Evolutionary conservation across 2,329 filamentous ascomycete genomes (phyloP), one percentile per base, ranked within the genome.

Genomic region (Botrytis paeoniae): DNA sequence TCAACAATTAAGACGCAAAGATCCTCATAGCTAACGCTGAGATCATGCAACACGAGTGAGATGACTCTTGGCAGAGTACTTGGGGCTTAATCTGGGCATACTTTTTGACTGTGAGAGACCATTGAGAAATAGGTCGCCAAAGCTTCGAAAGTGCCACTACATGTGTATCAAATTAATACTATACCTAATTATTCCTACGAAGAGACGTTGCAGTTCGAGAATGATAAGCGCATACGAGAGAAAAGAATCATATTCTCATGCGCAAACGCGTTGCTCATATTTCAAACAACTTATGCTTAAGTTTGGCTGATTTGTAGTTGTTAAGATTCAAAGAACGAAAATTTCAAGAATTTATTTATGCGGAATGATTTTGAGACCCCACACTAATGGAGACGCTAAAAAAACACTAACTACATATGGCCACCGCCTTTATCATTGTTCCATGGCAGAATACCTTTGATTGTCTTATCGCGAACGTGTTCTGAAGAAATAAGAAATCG

Each of bases 41-140:
- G 88, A 92, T 86, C 88, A 89, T 94, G 93, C 93, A 95, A 95
- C 93, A 95, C 93, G 92, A 93, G 89, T 90, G 92, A 94, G 92
- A 93, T 90, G 86, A 91, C 90, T 89, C 91, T 93, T 93, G 92
- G 92, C 91, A 93, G 91, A 89, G 90, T 92, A 87, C 86, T 90
- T 90, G 84, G 61, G 80, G 87, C 85, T 92, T 87, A 81, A 81
- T 95, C 85, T 95, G 89, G 93, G 93, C 92, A 88, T 85, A 84
- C 92, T 89, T 90, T 90, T 95, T 95, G 93, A 95, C 93, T 94
- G 87, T 92, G 81, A 80, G 86, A 88, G 90, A 91, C 89, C 91
- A 93, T 88, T 82, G 88, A 82, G 86, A 82, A 85, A 85, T 85
- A 83, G 83, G 85, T 87, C 91, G 86, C 86, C 85, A 93, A 94